Conservation (phyloP, 345 rosid species). For the Citrus maxima region DNA sequence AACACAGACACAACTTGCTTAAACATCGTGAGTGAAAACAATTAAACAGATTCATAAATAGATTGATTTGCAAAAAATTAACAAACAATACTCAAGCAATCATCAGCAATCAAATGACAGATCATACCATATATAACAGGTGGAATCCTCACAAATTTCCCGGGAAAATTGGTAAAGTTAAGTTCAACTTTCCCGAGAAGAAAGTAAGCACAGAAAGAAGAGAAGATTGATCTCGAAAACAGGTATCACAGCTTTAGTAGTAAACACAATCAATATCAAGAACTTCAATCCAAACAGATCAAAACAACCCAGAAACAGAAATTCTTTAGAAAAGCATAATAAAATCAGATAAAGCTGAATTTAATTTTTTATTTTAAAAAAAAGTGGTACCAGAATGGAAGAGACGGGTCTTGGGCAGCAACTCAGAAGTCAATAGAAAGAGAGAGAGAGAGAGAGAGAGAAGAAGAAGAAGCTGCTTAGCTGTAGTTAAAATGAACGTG, state of each 20-base stretch:
- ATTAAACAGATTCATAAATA: not conserved
- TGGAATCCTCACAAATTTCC: not conserved
- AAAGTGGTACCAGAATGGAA: conserved; percentile 9
- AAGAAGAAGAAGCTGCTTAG: not conserved
- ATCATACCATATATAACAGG: not conserved
- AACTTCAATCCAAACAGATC: not conserved
- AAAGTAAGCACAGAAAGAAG: not conserved
- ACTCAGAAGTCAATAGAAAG: conserved; percentile 4
- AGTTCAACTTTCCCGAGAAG: not conserved
- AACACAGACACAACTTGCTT: not conserved
- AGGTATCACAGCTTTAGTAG: conserved; percentile 1
- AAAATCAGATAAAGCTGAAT: not conserved
- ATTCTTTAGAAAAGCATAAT: not conserved
- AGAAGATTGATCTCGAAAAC: conserved; percentile 10
- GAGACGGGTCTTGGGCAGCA: not conserved
- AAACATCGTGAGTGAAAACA: not conserved
- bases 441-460: not conserved
- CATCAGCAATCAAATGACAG: not conserved
- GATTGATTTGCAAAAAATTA: not conserved
- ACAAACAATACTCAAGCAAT: not conserved
- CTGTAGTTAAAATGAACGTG: not conserved
- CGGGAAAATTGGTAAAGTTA: not conserved
- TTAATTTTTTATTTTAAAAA: not conserved
- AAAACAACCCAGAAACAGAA: conserved; percentile 4
- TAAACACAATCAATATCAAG: not conserved